A percentile compares a stretch with the other conserved stretches of the same genome.
These are phyloP conservation scores for Vigna angularis DNA, from an alignment of 306 rosid species.

Conservation along the genomic window DNA sequence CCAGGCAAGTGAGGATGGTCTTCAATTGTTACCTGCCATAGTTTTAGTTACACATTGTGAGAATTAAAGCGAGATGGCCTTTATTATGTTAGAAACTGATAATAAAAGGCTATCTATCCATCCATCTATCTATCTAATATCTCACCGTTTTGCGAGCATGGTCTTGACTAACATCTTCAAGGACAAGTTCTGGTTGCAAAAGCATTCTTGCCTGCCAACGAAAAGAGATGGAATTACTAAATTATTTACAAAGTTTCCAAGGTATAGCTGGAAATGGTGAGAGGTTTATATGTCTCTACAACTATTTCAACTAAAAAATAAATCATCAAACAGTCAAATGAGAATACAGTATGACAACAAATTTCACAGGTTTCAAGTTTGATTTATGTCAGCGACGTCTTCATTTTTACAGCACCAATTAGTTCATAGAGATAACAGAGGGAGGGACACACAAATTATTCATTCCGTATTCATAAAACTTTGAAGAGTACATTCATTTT, in stretches of 20 bases:
- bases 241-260: neutral
- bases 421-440: neutral
- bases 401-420: conserved; percentile 1
- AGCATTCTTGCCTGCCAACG: conserved; percentile 83
- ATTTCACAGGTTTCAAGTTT: neutral
- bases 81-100: neutral
- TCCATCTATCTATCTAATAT: neutral
- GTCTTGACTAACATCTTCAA: conserved; percentile 98
- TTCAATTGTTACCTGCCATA: conserved; percentile 85
- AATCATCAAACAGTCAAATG: neutral
- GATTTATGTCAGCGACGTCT: neutral
- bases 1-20: conserved; percentile 96
- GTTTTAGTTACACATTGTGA: neutral
- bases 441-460: neutral
- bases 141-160: conserved; percentile 97
- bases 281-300: neutral
- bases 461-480: conserved; percentile 1
- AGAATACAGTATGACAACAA: neutral
- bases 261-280: neutral
- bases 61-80: neutral
- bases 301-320: too few relatives aligned
- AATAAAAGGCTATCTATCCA: neutral
- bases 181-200: conserved; percentile 88
- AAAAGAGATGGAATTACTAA: conserved; percentile 20
- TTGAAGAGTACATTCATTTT: conserved; percentile 3